These are phyloP conservation scores for Quercus lobata DNA, from an alignment of 331 rosid species.

Conservation along the genomic window DNA sequence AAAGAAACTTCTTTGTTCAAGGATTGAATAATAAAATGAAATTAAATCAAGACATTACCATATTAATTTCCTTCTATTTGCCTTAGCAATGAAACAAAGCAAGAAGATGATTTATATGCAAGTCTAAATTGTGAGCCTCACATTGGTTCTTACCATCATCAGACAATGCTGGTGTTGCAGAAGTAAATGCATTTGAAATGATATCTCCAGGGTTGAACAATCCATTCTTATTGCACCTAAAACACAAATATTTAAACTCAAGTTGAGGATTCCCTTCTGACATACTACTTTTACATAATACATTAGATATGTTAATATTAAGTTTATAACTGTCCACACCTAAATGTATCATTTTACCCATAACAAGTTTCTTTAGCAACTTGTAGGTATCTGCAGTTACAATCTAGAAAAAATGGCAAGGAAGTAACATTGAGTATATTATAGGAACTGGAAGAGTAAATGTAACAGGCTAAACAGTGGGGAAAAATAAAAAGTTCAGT, in stretches of 20 bases:
- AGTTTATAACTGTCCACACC: neutral
- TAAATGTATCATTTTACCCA: neutral
- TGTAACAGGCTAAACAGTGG: no score
- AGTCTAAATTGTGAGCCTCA: no score
- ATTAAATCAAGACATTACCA: no score
- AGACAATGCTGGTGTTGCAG: no score
- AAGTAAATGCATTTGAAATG: neutral
- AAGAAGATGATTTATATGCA: no score
- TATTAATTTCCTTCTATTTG: no score
- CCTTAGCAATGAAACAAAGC: no score
- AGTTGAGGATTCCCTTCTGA: no score
- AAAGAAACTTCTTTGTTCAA: neutral
- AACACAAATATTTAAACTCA: neutral
- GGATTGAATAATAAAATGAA: neutral
- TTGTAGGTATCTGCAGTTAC: slow-evolving; percentile 41
- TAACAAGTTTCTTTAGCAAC: neutral
- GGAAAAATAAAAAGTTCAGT: neutral
- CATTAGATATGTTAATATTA: neutral
- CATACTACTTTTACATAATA: neutral
- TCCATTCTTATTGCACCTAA: slow-evolving; percentile 65
- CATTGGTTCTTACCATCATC: no score
- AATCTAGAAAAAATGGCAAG: slow-evolving; percentile 65
- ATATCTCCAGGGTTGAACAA: slow-evolving; percentile 61
- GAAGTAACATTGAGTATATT: slow-evolving; percentile 69
- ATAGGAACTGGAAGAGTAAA: neutral